A percentile compares a stretch with the other conserved stretches of the same genome.
Conservation (phyloP, 257 asterid species). For the Cinchona pubescens region DNA sequence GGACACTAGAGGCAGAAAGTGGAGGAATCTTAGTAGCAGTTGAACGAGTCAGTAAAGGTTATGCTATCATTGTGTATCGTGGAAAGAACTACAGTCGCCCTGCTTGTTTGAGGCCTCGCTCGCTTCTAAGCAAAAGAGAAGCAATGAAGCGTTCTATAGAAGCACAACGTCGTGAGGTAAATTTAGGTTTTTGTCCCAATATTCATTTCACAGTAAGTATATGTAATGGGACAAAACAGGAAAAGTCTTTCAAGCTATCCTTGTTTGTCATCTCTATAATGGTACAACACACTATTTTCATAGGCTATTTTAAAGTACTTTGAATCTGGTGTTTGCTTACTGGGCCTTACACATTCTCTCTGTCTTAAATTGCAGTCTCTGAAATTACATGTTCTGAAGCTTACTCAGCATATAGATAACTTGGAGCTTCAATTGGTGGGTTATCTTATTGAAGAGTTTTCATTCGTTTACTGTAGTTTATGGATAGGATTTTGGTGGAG, state of each 20-base stretch:
- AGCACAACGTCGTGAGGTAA: constrained; percentile 89
- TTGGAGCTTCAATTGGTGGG: constrained; percentile 75
- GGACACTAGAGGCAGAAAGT: constrained; percentile 82
- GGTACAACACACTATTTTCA: not conserved
- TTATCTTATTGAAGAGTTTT: constrained; percentile 9
- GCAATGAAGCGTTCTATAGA: constrained; percentile 90
- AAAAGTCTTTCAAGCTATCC: not conserved
- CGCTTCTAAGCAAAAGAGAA: constrained; percentile 86
- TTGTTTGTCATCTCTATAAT: not conserved
- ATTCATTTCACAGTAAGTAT: not conserved
- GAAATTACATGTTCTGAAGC: constrained; percentile 85
- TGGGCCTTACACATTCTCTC: constrained; percentile 24
- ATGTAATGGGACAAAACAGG: not conserved
- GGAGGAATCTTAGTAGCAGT: constrained; percentile 97
- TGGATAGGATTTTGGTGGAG: not conserved
- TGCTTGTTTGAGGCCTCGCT: constrained; percentile 79
- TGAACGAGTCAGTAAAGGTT: constrained; percentile 81
- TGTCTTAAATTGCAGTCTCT: constrained; percentile 70
- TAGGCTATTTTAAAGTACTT: not conserved
- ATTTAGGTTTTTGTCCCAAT: not conserved
- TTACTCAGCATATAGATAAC: constrained; percentile 56
- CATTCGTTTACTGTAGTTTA: not conserved
- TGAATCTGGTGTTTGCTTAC: not conserved
- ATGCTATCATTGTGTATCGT: constrained; percentile 80
- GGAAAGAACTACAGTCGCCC: constrained; percentile 94